Percentiles rank a stretch among this genome's conserved stretches.
These are phyloP conservation scores for Polygonum maritimum DNA, from an alignment of 148 eudicot genomes.

Conservation along the genomic window DNA sequence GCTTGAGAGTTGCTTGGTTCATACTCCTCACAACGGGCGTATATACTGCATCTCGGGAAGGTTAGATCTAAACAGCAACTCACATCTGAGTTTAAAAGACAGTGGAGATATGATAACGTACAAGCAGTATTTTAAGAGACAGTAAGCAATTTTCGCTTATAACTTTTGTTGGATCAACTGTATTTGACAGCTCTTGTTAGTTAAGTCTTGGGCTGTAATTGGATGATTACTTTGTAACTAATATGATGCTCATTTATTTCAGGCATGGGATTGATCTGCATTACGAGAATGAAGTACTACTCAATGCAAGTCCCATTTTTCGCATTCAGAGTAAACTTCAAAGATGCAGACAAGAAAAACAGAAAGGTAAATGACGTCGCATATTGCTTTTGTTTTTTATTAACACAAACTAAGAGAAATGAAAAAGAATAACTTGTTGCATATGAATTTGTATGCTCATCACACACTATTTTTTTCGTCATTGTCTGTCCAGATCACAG, in stretches of 20 bases:
- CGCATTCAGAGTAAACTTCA: constrained; percentile 50
- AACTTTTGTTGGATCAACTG: not conserved
- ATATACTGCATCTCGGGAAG: constrained; percentile 47
- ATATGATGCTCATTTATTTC: constrained; percentile 9
- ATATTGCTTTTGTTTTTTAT: not conserved
- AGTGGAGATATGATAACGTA: constrained; percentile 38
- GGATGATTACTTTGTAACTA: not conserved
- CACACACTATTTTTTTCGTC: not conserved
- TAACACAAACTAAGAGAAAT: not conserved
- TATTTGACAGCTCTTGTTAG: not conserved
- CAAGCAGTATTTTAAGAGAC: constrained; percentile 40
- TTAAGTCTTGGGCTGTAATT: not conserved
- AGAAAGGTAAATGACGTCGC: constrained; percentile 30
- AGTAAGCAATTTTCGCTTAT: constrained; percentile 23
- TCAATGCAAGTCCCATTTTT: constrained; percentile 47
- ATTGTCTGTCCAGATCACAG: constrained; percentile 30
- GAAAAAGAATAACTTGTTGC: not conserved
- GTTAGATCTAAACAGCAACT: constrained; percentile 45
- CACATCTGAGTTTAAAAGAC: constrained; percentile 22
- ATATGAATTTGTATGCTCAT: not conserved
- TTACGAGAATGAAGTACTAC: constrained; percentile 39
- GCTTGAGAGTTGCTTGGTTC: constrained; percentile 60
- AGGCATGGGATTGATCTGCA: constrained; percentile 62
- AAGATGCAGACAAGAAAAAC: constrained; percentile 30
- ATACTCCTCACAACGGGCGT: constrained; percentile 66